Evolutionary conservation across 352 stramenopile genomes (phyloP).

Genomic region (Phytopythium kandeliae): DNA sequence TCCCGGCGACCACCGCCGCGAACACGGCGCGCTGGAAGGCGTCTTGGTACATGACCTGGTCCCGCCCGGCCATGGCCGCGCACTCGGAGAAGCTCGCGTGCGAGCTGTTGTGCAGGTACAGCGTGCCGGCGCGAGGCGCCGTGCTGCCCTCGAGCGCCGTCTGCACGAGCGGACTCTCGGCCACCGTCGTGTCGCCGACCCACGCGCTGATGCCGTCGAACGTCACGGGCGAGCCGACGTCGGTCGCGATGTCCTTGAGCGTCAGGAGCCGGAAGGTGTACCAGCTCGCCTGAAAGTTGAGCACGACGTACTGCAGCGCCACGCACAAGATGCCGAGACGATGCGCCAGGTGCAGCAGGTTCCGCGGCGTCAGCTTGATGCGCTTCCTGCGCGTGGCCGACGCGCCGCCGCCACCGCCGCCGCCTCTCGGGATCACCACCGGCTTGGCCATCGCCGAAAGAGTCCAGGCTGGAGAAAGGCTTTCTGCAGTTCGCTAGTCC

Average conservation of each 20-base stretch:
- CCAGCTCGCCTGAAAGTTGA: conserved; percentile 20
- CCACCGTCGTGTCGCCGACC: conserved; percentile 19
- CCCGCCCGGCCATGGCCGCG: conserved; percentile 6
- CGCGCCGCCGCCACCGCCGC: not conserved
- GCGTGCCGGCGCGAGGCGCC: conserved; percentile 15
- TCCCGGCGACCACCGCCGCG: conserved; percentile 13
- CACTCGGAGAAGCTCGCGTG: conserved; percentile 19
- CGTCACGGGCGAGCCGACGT: conserved; percentile 9
- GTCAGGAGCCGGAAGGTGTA: conserved; percentile 16
- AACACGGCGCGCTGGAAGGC: conserved; percentile 24
- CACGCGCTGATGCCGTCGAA: conserved; percentile 21
- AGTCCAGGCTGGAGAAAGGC: too few relatives aligned
- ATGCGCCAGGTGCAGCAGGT: conserved; percentile 9
- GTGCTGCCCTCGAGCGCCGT: conserved; percentile 18
- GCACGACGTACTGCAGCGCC: conserved; percentile 22
- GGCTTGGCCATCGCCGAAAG: not conserved
- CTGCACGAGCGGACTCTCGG: conserved; percentile 24
- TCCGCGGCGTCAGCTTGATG: conserved; percentile 1
- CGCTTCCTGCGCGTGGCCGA: not conserved
- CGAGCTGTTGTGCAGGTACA: conserved; percentile 29
- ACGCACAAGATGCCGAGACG: conserved; percentile 12
- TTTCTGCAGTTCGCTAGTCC: too few relatives aligned
- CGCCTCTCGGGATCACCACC: not conserved
- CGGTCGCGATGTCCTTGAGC: conserved; percentile 10
- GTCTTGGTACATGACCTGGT: conserved; percentile 27